Conservation (phyloP, 768 basidiomycete species). For the Lactarius evosmus region DNA sequence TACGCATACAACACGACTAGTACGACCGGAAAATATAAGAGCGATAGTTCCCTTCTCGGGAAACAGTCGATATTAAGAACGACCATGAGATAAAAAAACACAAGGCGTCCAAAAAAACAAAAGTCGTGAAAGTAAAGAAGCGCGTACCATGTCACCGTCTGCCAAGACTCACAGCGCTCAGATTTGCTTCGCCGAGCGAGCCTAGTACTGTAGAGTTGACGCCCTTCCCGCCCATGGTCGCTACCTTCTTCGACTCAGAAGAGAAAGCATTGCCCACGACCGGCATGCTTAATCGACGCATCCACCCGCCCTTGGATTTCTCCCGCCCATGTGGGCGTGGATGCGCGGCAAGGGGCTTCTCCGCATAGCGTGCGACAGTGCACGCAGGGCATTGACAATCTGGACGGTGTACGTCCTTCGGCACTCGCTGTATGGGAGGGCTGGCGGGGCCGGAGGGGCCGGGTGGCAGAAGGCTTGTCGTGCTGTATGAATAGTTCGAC, state of each 20-base stretch:
- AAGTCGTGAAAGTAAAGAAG: not conserved
- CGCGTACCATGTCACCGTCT: constrained; percentile 4
- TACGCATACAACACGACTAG: not conserved
- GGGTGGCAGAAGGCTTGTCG: constrained; percentile 41
- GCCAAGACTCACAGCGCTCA: constrained; percentile 18
- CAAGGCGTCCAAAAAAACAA: not conserved
- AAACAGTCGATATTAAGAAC: not conserved
- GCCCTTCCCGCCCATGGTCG: constrained; percentile 8
- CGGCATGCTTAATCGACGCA: constrained; percentile 75
- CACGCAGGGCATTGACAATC: constrained; percentile 68
- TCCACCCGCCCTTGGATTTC: constrained; percentile 69
- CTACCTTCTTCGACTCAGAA: constrained; percentile 50
- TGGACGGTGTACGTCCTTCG: constrained; percentile 45
- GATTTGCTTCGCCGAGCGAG: constrained; percentile 20
- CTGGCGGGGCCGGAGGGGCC: constrained; percentile 30
- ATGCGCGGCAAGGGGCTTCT: constrained; percentile 37
- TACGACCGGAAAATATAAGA: not conserved
- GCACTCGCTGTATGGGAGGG: constrained; percentile 26
- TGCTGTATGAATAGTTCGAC: constrained; percentile 41
- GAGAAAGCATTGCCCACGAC: constrained; percentile 54
- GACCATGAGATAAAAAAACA: not conserved
- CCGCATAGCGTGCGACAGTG: constrained; percentile 53
- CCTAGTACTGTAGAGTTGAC: not conserved
- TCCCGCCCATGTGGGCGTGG: constrained; percentile 47
- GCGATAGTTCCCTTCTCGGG: not conserved